Percentiles rank a stretch among this genome's conserved stretches.
Conservation (phyloP, 2,329 filamentous ascomycete species). For the Beauveria sp. region DNA sequence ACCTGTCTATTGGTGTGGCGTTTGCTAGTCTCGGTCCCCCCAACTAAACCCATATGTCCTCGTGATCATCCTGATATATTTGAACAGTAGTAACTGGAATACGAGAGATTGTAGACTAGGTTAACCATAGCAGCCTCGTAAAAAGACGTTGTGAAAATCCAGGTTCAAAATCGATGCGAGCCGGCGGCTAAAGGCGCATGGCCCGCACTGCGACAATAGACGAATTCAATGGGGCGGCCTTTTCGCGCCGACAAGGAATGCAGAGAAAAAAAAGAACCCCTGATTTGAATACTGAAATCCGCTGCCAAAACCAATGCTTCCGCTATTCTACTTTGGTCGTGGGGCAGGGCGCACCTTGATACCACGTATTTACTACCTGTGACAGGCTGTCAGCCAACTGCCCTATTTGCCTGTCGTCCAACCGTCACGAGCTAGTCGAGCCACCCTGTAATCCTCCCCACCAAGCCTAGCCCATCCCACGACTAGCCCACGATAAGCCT, state of each 20-base stretch:
- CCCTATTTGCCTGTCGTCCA: background rate
- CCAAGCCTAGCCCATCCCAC: conserved; percentile 2
- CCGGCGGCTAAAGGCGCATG: too few species aligned
- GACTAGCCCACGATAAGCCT: background rate
- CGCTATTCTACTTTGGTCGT: too few species aligned
- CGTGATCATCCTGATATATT: background rate
- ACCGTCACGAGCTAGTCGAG: background rate
- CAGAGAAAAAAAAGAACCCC: background rate
- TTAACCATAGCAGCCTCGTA: too few species aligned
- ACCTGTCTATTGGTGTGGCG: background rate
- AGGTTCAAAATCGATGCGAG: too few species aligned
- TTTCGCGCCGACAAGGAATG: background rate
- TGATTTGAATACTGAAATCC: too few species aligned
- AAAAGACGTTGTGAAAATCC: too few species aligned
- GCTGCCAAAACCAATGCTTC: too few species aligned
- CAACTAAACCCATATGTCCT: background rate
- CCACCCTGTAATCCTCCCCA: background rate
- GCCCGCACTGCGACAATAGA: background rate
- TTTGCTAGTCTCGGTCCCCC: background rate
- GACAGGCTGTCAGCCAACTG: background rate
- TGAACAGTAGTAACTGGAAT: too few species aligned
- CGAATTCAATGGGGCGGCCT: background rate
- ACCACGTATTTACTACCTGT: too few species aligned
- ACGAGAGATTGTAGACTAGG: too few species aligned
- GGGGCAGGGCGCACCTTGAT: too few species aligned